Base-by-base conservation (phyloP, 441 rosid genomes). In the Gossypium schwendimanii region DNA sequence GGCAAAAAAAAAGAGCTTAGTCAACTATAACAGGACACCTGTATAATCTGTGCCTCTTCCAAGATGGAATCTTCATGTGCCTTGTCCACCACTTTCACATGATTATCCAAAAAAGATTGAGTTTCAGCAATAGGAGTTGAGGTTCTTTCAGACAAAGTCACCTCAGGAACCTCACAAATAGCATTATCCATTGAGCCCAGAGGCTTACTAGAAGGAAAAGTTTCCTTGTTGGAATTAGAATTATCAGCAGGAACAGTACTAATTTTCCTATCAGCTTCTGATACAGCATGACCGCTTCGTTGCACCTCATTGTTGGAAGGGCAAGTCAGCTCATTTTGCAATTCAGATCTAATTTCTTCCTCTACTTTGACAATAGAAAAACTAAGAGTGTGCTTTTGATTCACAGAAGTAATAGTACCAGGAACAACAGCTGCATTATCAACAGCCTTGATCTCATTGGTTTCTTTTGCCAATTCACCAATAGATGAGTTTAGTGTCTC, bases 41-140 rank as follows among this genome's bases (percentile, higher is more conserved):
- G 87, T 78, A 96, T 86, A 67, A 79, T 80, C 49, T 86, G 89
- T 70, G 99, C 99, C 88, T 94, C 98, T 77, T 92, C 94, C 81
- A 96, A 81, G 23, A 94, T 75, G 72, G 92, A 86, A 81, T 96
- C 99, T 78, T 91, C 98, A 79, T 78, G 86, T 33, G 84, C 87
- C 80, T 82, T 89, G 77, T 86, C 86, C 59, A 68, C 74, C 69
- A 85, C 68, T 72, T 82, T 81, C 73, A 78, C 75, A 65, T 64
- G 62, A 62, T 76, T 82, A 76, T 70, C 82, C 65, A 87, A 70
- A 81, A 77, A 76, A 79, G 80, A 71, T 77, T 81, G 89, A 73
- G 79, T 76, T n/a, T 88, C 87, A 75, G 80, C 76, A 69, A 73
- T 76, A 75, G 73, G 76, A 72, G 64, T 77, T 69, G 80, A 79